A percentile compares a stretch with the other conserved stretches of the same genome.
These are phyloP conservation scores for Kurtzmaniella natalensis DNA, from an alignment of 1,139 yeast genomes.

Conservation along the genomic window DNA sequence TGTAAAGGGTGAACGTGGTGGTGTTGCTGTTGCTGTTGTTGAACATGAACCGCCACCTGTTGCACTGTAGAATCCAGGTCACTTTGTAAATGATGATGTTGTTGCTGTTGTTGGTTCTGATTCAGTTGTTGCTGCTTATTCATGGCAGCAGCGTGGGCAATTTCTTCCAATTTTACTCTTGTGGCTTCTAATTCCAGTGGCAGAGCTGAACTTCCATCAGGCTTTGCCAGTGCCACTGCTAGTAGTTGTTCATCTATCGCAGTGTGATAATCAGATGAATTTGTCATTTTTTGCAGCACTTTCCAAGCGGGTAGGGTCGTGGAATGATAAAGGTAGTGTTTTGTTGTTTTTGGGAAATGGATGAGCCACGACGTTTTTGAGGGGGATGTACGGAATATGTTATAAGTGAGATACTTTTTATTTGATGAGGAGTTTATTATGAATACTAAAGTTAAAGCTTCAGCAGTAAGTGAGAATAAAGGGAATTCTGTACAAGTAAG, in stretches of 20 bases:
- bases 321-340: constrained; percentile 9
- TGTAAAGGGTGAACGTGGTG: constrained; percentile 11
- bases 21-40: constrained; percentile 6
- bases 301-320: constrained; percentile 6
- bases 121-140: constrained; percentile 9
- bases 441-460: no score
- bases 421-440: no score
- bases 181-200: constrained; percentile 21
- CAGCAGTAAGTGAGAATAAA: no score
- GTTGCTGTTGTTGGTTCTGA: constrained; percentile 7
- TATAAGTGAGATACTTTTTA: no score
- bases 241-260: constrained; percentile 44
- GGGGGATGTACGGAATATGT: no score
- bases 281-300: constrained; percentile 9
- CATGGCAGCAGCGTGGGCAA: constrained; percentile 25
- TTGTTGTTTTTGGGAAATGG: constrained; percentile 8
- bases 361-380: constrained; percentile 6
- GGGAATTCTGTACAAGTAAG: no score
- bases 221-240: constrained; percentile 8
- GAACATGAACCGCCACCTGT: constrained; percentile 5
- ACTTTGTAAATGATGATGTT: constrained; percentile 1
- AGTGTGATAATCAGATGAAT: constrained; percentile 23
- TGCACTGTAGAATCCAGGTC: constrained; percentile 4
- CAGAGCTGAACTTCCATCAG: constrained; percentile 7
- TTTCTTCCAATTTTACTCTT: constrained; percentile 30